phyloP scores from a whole-genome alignment of 2,329 filamentous ascomycete species.

The Exserohilum turcica region DNA sequence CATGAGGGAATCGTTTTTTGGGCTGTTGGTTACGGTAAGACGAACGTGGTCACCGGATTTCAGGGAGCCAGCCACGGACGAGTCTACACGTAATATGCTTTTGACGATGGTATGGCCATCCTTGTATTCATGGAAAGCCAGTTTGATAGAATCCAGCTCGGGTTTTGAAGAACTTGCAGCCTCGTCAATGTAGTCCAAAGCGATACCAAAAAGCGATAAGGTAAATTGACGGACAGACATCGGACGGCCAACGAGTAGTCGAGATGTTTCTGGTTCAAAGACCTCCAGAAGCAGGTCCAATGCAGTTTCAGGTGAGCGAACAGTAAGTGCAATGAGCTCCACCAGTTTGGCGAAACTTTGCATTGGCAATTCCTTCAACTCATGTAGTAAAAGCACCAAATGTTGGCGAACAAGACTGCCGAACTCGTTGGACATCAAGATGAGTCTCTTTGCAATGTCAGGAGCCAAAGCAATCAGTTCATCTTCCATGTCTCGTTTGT shows the following conservation, averaged over 20 bases:
- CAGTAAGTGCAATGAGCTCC: constrained; percentile 40
- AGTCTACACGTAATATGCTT: constrained; percentile 25
- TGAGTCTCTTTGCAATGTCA: constrained; percentile 20
- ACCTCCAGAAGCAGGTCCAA: constrained; percentile 42
- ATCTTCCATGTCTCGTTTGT: constrained; percentile 23
- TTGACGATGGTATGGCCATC: constrained; percentile 22
- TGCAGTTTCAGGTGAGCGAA: constrained; percentile 39
- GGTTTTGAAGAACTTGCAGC: constrained; percentile 21
- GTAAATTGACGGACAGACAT: constrained; percentile 38
- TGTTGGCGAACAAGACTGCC: constrained; percentile 35
- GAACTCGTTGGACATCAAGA: constrained; percentile 32
- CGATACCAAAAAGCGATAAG: constrained; percentile 45
- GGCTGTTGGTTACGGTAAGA: constrained; percentile 41
- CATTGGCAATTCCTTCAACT: constrained; percentile 32
- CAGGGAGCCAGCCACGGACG: constrained; percentile 16
- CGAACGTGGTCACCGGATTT: constrained; percentile 41
- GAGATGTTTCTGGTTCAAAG: constrained; percentile 40
- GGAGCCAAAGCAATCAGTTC: constrained; percentile 16
- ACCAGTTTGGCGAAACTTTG: constrained; percentile 37
- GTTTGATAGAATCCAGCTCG: constrained; percentile 15
- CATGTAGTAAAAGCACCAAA: constrained; percentile 31
- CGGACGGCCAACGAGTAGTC: constrained; percentile 36
- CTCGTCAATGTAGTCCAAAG: constrained; percentile 50
- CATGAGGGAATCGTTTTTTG: constrained; percentile 37
- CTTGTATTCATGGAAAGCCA: constrained; percentile 12